Evolutionary conservation across 2,329 filamentous ascomycete genomes (phyloP).

Genomic region (Juglanconis sp.): DNA sequence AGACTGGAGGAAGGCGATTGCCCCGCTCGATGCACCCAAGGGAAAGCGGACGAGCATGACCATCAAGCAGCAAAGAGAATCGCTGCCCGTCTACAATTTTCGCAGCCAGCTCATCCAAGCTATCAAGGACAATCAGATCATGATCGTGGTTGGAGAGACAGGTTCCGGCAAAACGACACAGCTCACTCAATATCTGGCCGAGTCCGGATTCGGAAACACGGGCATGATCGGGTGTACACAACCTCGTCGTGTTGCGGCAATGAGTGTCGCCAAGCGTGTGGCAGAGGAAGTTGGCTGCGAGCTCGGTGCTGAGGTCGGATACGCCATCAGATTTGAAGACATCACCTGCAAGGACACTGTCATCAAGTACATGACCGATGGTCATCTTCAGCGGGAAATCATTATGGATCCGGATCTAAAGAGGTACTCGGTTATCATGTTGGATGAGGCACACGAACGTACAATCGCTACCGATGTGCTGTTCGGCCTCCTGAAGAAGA

Average conservation of each 20-base stretch:
- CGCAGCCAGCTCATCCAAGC: conserved; percentile 84
- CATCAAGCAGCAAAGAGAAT: conserved; percentile 92
- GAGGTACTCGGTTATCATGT: conserved; percentile 93
- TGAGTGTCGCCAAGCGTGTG: conserved; percentile 96
- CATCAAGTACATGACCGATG: conserved; percentile 99
- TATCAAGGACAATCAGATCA: conserved; percentile 79
- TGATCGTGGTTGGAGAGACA: conserved; percentile 96
- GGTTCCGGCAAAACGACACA: conserved; percentile 98
- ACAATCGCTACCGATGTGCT: conserved; percentile 95
- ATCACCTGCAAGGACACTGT: conserved; percentile 81
- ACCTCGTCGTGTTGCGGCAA: conserved; percentile 92
- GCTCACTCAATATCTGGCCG: conserved; percentile 89
- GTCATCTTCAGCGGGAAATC: conserved; percentile 95
- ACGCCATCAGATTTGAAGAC: conserved; percentile 97
- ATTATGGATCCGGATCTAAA: conserved; percentile 85
- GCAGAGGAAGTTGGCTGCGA: conserved; percentile 91
- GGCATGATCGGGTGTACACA: conserved; percentile 96
- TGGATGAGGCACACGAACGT: conserved; percentile 96
- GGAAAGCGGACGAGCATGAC: conserved; percentile 86
- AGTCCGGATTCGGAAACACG: conserved; percentile 82
- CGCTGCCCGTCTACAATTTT: conserved; percentile 85
- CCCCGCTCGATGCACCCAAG: conserved; percentile 73
- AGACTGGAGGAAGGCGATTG: conserved; percentile 87
- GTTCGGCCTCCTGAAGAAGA: conserved; percentile 92
- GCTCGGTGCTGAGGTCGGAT: conserved; percentile 89